Evolutionary conservation across 164 flowering plant genomes (phyloP).

Genomic region (Vitis labrusca): DNA sequence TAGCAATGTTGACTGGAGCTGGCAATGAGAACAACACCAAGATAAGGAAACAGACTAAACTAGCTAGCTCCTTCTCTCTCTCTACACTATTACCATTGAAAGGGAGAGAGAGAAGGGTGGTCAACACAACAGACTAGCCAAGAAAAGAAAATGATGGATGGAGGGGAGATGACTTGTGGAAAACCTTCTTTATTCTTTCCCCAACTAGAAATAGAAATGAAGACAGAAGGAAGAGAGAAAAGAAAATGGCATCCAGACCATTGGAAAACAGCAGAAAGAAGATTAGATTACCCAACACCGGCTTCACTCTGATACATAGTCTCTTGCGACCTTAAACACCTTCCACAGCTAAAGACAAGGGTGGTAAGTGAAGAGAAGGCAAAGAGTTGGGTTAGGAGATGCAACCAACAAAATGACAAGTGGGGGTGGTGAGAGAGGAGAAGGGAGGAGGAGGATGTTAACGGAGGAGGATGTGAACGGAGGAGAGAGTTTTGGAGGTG

Average conservation of each 20-base stretch:
- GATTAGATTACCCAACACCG: slow-evolving; percentile 9
- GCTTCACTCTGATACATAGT: slow-evolving; percentile 1
- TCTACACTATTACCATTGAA: slow-evolving; percentile 1
- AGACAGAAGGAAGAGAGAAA: neutral
- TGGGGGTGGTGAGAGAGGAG: neutral
- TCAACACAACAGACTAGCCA: slow-evolving; percentile 8
- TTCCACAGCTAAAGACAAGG: neutral
- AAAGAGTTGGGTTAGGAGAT: neutral
- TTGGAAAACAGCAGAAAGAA: neutral
- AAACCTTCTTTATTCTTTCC: slow-evolving; percentile 3
- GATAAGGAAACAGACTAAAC: neutral
- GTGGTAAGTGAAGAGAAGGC: neutral
- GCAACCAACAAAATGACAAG: slow-evolving; percentile 1
- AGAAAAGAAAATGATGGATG: slow-evolving; percentile 15
- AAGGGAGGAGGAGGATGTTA: slow-evolving; percentile 1
- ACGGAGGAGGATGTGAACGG: neutral
- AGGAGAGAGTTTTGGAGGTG: slow-evolving; percentile 28
- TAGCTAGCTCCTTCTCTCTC: neutral
- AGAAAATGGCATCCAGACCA: slow-evolving; percentile 13
- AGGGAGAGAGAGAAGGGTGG: slow-evolving; percentile 5
- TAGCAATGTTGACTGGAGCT: slow-evolving; percentile 4
- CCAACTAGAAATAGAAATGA: slow-evolving; percentile 7
- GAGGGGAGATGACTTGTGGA: neutral
- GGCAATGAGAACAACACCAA: slow-evolving; percentile 10
- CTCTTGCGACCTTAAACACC: slow-evolving; percentile 8